Evolutionary conservation across 148 eudicot genomes (phyloP), one percentile per base, ranked within the genome.

Genomic region (Amaranthus palmeri): DNA sequence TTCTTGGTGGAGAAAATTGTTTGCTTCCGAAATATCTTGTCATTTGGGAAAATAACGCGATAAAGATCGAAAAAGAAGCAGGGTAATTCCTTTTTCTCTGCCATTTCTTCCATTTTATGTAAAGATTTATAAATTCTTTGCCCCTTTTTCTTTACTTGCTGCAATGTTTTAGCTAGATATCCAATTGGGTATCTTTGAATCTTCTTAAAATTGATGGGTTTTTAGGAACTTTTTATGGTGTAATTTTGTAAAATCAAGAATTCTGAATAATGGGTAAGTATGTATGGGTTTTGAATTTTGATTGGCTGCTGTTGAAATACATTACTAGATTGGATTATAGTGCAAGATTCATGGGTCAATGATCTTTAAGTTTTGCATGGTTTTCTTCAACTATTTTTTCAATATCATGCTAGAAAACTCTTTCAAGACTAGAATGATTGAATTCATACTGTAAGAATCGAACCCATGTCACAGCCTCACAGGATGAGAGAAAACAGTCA

Each of bases 161-260:
- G 67, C 51, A 78, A 59, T 67, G 63, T 51, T 49, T 57, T 63
- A 36, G 44, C 54, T 59, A 73, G 68, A 78, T 72, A 69, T 73
- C 73, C 6, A 46, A 7, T 36, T 73, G 44, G 49, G 55, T 65
- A n/a, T 55, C 4, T 15, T 58, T 60, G 15, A 41, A 25, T 25
- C 36, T 25, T 25, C 36, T 25, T 25, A 25, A 25, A 25, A 25
- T 25, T 72, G 17, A 54, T 74, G 74, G 70, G 70, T 56, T 2
- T 78, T 18, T 62, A 10, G 5, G 61, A 66, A n/a, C 64, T 64
- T 71, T 60, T 67, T 43, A 65, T 54, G 48, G 45, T 48, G 45
- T 12, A n/a, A 25, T 14, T 3, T 15, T 73, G 65, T 57, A 59
- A 46, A 60, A 77, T 57, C 47, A 18, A 15, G 47, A 25, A 56